Percentiles rank a stretch among this genome's conserved stretches.
These are phyloP conservation scores for Centaurea solstitialis DNA, from an alignment of 129 eudicot species.

Conservation along the genomic window DNA sequence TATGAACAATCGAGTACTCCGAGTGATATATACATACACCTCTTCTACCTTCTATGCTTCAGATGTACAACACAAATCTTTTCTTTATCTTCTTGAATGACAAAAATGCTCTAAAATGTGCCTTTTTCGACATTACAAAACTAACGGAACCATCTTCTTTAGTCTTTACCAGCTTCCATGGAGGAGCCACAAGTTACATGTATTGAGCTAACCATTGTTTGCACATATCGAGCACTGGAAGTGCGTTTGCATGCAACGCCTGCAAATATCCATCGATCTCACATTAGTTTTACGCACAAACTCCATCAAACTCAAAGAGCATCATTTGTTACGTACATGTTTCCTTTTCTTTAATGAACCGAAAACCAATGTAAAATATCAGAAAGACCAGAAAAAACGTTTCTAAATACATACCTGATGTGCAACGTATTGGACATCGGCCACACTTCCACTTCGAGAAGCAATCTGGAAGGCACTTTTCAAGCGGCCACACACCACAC, in stretches of 20 bases:
- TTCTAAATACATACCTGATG: conserved; percentile 67
- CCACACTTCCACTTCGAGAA: conserved; percentile 96
- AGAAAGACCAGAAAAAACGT: background rate
- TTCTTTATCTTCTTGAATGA: conserved; percentile 10
- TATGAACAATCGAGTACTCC: conserved; percentile 19
- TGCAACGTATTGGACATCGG: conserved; percentile 99
- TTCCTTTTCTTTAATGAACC: background rate
- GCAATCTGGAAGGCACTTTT: conserved; percentile 99
- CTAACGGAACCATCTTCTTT: background rate
- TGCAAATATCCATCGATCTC: conserved; percentile 34
- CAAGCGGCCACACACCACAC: conserved; percentile 98
- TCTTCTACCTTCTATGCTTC: conserved; percentile 15
- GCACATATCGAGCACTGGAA: conserved; percentile 98
- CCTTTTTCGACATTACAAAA: conserved; percentile 29
- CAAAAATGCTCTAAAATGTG: conserved; percentile 42
- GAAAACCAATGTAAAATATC: background rate
- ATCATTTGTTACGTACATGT: background rate
- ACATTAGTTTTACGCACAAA: background rate
- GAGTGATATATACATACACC: conserved; percentile 33
- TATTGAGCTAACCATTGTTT: conserved; percentile 98
- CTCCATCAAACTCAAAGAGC: background rate
- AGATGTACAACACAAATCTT: conserved; percentile 16
- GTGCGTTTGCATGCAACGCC: conserved; percentile 97
- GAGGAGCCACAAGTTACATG: conserved; percentile 47
- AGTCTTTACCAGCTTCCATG: background rate